Conservation (phyloP, 805 yeast species). For the Millerozyma miso region DNA sequence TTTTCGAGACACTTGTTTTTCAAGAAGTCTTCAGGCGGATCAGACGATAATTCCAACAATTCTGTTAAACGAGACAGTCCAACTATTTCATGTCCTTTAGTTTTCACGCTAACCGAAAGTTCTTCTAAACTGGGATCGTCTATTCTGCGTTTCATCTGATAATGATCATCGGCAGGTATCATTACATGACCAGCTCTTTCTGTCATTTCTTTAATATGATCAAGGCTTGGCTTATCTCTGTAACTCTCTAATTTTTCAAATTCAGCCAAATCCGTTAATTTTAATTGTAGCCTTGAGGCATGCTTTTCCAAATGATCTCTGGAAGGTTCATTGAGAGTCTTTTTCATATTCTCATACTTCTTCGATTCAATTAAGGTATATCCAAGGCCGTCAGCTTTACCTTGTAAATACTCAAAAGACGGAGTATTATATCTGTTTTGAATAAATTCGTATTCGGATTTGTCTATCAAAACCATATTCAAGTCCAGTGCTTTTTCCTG, state of each 20-base stretch:
- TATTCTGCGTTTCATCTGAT: slow-evolving; percentile 17
- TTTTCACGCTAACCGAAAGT: slow-evolving; percentile 15
- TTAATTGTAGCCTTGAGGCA: slow-evolving; percentile 9
- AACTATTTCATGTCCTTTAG: slow-evolving; percentile 13
- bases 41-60: slow-evolving; percentile 10
- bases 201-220: slow-evolving; percentile 9
- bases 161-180: slow-evolving; percentile 9
- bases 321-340: background rate
- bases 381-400: slow-evolving; percentile 13
- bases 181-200: background rate
- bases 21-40: slow-evolving; percentile 22
- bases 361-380: slow-evolving; percentile 10
- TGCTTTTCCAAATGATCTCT: slow-evolving; percentile 5
- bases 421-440: slow-evolving; percentile 20
- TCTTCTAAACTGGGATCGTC: slow-evolving; percentile 21
- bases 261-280: background rate
- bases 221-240: slow-evolving; percentile 20
- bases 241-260: slow-evolving; percentile 3
- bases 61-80: slow-evolving; percentile 10
- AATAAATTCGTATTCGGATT: slow-evolving; percentile 3
- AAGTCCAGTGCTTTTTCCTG: slow-evolving; percentile 11
- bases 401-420: slow-evolving; percentile 20
- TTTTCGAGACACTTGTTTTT: slow-evolving; percentile 13
- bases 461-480: slow-evolving; percentile 11
- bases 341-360: slow-evolving; percentile 1